phyloP scores from a whole-genome alignment of 1,284 basidiomycete species.

The Ceratobasidium sp. region DNA sequence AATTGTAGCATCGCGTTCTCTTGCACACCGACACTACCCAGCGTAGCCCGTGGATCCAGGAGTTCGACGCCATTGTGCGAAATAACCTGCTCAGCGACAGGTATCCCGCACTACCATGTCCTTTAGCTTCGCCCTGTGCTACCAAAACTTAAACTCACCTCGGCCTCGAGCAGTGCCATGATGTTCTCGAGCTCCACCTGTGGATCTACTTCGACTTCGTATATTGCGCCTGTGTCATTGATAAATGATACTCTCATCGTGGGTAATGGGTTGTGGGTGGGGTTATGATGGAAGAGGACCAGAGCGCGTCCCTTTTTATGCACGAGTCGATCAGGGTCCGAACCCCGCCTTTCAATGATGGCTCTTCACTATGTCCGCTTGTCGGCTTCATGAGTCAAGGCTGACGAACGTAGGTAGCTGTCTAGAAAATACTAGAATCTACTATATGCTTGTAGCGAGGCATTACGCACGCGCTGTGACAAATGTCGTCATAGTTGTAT shows the following conservation, averaged over 20 bases:
- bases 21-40: slow-evolving; percentile 67
- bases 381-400: not conserved
- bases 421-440: not conserved
- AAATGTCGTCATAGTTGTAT: no score
- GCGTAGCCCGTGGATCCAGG: slow-evolving; percentile 66
- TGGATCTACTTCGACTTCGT: slow-evolving; percentile 82
- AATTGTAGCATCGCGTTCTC: slow-evolving; percentile 72
- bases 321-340: slow-evolving; percentile 34
- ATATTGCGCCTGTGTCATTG: slow-evolving; percentile 77
- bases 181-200: slow-evolving; percentile 89
- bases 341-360: not conserved
- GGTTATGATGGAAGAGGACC: not conserved
- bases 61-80: slow-evolving; percentile 70
- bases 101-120: slow-evolving; percentile 56
- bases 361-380: slow-evolving; percentile 2
- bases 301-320: slow-evolving; percentile 14
- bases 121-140: not conserved
- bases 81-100: slow-evolving; percentile 72
- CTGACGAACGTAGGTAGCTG: not conserved
- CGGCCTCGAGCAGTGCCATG: slow-evolving; percentile 87
- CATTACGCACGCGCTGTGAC: not conserved
- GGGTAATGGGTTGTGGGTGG: slow-evolving; percentile 7
- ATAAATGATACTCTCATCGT: slow-evolving; percentile 83
- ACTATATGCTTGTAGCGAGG: not conserved
- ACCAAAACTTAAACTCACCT: slow-evolving; percentile 60